Evolutionary conservation across 2,329 filamentous ascomycete species (phyloP), one percentile per base, ranked within the genome.

Genomic region (Fonsecaea nubica): DNA sequence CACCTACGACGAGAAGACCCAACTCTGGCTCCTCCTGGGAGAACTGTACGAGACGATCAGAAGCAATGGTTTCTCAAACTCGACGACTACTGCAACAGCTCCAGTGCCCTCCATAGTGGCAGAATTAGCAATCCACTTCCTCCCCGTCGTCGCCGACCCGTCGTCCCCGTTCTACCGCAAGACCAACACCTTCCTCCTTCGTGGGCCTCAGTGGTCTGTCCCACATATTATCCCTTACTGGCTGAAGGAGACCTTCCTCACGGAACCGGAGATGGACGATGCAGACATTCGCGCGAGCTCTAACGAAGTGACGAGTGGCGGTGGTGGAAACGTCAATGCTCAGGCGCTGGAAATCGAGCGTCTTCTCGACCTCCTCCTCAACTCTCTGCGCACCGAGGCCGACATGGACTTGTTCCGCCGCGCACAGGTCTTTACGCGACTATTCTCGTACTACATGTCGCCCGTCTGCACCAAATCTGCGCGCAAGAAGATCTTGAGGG

Each of bases 81-180:
- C 66, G 58, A 10, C 36, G 21, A 38, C 55, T 52, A 52, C 55
- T 2, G 38, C 6, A 32, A 60, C 33, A 32, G 38, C 21, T 15
- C 85, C 90, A 0, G 81, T 96, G 3, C 90, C 93, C 0, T 92
- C 89, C 67, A 84, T 92, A 12, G 87, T 92, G 5, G 86, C 89
- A n/a, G 86, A 90, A 10, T 95, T 97, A 73, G 89, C 92, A 7
- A 87, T 88, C 70, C 87, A 89, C 1, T 38, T 63, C 10, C 82
- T 96, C 7, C 80, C 85, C 1, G 87, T 96, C 15, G 80, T 96
- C 54, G 85, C 84, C 25, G 89, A 92, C 68, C 94, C 94, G 0
- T 84, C 92, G 15, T 92, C 96, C 75, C 87, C 87, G 67, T 85
- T 97, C 42, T 98, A 97, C 76, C 87, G 88, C 65, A 97, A 97